A percentile compares a stretch with the other conserved stretches of the same genome.
These are phyloP conservation scores for Anaeramoeba flamelloides DNA, from an alignment of 78 protist genomes.

Conservation along the genomic window DNA sequence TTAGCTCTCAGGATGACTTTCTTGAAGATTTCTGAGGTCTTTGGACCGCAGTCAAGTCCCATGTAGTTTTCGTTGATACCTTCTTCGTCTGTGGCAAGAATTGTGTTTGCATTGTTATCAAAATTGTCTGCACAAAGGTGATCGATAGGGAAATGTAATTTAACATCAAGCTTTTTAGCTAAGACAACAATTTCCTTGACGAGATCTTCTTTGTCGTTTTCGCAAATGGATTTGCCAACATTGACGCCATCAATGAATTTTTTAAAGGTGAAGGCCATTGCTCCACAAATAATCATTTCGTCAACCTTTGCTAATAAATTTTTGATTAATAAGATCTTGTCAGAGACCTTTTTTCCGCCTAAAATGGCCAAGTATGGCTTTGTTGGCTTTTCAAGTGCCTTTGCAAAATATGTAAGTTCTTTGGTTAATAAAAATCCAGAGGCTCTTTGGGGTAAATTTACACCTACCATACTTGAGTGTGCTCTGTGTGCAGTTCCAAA, in stretches of 20 bases:
- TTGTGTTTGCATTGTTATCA: slow-evolving; percentile 29
- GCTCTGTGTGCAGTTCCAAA: slow-evolving; percentile 99
- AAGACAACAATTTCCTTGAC: background rate
- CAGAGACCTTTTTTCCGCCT: slow-evolving; percentile 71
- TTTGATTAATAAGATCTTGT: slow-evolving; percentile 80
- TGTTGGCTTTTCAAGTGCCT: slow-evolving; percentile 63
- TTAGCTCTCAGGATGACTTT: slow-evolving; percentile 29
- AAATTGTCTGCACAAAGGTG: slow-evolving; percentile 62
- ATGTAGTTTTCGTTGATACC: slow-evolving; percentile 87
- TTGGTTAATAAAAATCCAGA: slow-evolving; percentile 76
- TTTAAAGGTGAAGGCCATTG: slow-evolving; percentile 28
- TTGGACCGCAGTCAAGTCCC: slow-evolving; percentile 95
- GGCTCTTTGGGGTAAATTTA: slow-evolving; percentile 9
- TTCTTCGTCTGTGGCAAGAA: slow-evolving; percentile 23
- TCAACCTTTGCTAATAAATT: slow-evolving; percentile 77
- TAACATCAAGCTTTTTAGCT: background rate
- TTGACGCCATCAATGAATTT: background rate
- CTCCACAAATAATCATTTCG: slow-evolving; percentile 85
- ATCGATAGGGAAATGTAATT: slow-evolving; percentile 33
- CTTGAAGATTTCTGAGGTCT: slow-evolving; percentile 38
- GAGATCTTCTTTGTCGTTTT: background rate
- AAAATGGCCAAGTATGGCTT: slow-evolving; percentile 88
- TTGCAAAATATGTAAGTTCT: slow-evolving; percentile 85
- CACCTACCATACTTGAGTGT: slow-evolving; percentile 56
- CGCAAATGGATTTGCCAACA: background rate